Evolutionary conservation across 2,329 filamentous ascomycete genomes (phyloP).

Genomic region (Neocucurbitaria cava): DNA sequence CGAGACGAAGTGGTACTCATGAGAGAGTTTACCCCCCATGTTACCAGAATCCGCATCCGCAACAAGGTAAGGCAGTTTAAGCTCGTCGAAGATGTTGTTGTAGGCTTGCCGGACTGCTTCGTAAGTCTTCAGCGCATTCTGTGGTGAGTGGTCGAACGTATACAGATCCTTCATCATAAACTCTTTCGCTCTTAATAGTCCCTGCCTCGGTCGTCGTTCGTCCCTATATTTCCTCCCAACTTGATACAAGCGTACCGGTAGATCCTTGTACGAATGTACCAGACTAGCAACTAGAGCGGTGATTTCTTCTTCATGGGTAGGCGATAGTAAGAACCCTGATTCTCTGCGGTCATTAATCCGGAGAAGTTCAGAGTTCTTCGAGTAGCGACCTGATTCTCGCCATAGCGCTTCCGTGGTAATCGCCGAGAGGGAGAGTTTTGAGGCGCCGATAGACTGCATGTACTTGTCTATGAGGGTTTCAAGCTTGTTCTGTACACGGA

Average conservation of each 20-base stretch:
- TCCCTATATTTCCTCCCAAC: conserved; percentile 94
- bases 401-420: conserved; percentile 86
- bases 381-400: conserved; percentile 82
- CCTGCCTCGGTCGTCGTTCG: conserved; percentile 86
- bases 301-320: conserved; percentile 97
- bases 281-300: conserved; percentile 77
- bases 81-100: conserved; percentile 76
- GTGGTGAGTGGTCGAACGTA: conserved; percentile 78
- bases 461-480: conserved; percentile 86
- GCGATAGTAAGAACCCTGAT: conserved; percentile 76
- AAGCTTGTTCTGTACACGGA: conserved; percentile 87
- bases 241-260: conserved; percentile 89
- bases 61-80: conserved; percentile 83
- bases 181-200: conserved; percentile 84
- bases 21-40: conserved; percentile 91
- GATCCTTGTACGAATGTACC: conserved; percentile 81
- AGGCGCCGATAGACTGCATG: conserved; percentile 83
- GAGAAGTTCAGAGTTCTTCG: conserved; percentile 82
- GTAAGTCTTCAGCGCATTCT: conserved; percentile 82
- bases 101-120: conserved; percentile 76
- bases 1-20: conserved; percentile 90
- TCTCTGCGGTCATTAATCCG: conserved; percentile 80
- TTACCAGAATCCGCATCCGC: conserved; percentile 93
- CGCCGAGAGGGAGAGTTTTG: conserved; percentile 81
- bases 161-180: conserved; percentile 99